These are phyloP conservation scores for Colletotrichum neosansevieriae DNA, from an alignment of 2,329 filamentous ascomycete genomes.

Conservation along the genomic window DNA sequence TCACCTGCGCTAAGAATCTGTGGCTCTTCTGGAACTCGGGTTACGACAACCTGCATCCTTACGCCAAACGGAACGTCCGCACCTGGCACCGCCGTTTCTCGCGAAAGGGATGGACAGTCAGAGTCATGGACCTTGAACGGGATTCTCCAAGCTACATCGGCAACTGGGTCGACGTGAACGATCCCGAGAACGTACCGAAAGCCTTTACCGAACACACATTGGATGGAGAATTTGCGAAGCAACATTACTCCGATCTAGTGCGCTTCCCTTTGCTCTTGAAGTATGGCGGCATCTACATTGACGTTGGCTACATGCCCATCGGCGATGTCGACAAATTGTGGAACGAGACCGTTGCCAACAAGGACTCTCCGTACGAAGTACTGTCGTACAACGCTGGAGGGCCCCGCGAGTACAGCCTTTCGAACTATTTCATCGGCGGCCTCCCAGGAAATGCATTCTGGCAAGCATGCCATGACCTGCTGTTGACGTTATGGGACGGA, in stretches of 20 bases:
- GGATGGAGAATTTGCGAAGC: slow-evolving; percentile 60
- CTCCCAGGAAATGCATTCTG: slow-evolving; percentile 6
- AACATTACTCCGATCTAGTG: slow-evolving; percentile 70
- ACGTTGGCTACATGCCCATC: slow-evolving; percentile 68
- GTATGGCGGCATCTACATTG: slow-evolving; percentile 70
- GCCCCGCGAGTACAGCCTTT: slow-evolving; percentile 51
- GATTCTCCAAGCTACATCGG: slow-evolving; percentile 5
- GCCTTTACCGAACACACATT: slow-evolving; percentile 55
- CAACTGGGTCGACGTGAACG: slow-evolving; percentile 11
- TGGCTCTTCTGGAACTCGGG: slow-evolving; percentile 61
- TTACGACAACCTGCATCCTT: slow-evolving; percentile 50
- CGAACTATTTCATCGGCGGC: slow-evolving; percentile 63
- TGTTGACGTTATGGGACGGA: slow-evolving; percentile 66
- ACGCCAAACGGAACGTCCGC: slow-evolving; percentile 53
- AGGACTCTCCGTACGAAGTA: slow-evolving; percentile 59
- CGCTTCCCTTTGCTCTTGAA: slow-evolving; percentile 67
- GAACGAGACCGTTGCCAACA: slow-evolving; percentile 60
- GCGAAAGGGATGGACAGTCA: slow-evolving; percentile 52
- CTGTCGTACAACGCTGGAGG: slow-evolving; percentile 58
- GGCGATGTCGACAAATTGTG: slow-evolving; percentile 68
- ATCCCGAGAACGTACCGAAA: not conserved
- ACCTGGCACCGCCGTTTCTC: slow-evolving; percentile 57
- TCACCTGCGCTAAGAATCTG: slow-evolving; percentile 56
- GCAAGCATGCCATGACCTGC: slow-evolving; percentile 57
- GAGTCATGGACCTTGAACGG: slow-evolving; percentile 50